A percentile compares a stretch with the other conserved stretches of the same genome.
These are phyloP conservation scores for Scenedesmus sp. DNA, from an alignment of 163 green algal genomes.

Conservation along the genomic window DNA sequence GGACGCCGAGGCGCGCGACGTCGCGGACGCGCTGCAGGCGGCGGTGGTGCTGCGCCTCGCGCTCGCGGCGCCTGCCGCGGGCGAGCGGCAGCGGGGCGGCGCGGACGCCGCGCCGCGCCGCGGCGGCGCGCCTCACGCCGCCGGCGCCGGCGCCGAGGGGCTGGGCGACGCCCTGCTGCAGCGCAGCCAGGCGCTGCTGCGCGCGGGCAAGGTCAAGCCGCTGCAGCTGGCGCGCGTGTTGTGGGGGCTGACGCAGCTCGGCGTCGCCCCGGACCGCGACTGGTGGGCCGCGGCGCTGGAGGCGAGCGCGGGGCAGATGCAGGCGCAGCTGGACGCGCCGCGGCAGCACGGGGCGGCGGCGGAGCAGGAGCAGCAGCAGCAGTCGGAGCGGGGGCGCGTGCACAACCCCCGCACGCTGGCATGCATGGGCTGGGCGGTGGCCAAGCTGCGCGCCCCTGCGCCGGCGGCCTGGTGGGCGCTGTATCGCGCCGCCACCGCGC, in stretches of 20 bases:
- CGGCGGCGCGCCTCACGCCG: too few species aligned
- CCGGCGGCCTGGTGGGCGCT: constrained; percentile 4
- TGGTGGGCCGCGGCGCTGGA: constrained; percentile 32
- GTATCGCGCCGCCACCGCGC: not conserved
- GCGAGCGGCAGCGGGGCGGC: not conserved
- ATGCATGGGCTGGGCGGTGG: constrained; percentile 20
- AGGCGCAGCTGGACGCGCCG: not conserved
- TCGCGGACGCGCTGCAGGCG: constrained; percentile 39
- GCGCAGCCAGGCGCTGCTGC: not conserved
- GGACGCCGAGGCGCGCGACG: constrained; percentile 1
- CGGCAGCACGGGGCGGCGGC: not conserved
- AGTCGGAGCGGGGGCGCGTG: not conserved
- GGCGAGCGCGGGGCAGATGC: not conserved
- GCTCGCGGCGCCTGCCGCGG: constrained; percentile 1
- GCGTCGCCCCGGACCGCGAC: not conserved
- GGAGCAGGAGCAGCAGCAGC: constrained; percentile 22
- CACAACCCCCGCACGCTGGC: not conserved
- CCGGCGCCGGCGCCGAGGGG: too few species aligned
- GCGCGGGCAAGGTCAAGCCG: not conserved
- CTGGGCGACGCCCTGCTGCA: not conserved
- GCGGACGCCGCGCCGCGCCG: too few species aligned
- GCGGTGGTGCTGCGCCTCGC: not conserved
- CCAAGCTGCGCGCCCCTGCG: constrained; percentile 15
- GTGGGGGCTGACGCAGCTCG: constrained; percentile 8
- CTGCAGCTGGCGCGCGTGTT: not conserved